These are phyloP conservation scores for Ustilago bromivora DNA, from an alignment of 1,284 basidiomycete genomes.

Conservation along the genomic window DNA sequence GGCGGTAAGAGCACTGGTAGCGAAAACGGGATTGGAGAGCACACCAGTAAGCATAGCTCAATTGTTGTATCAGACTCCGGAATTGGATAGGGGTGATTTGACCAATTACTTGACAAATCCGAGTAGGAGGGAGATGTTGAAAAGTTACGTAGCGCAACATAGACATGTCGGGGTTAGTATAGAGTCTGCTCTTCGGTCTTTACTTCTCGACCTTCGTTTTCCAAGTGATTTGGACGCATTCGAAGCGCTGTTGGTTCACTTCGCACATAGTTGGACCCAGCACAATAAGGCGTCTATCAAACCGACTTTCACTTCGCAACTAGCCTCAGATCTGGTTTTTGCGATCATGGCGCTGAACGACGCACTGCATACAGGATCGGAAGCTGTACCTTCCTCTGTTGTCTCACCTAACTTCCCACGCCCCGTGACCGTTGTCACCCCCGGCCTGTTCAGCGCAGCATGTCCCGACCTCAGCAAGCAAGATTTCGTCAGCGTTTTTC, in stretches of 20 bases:
- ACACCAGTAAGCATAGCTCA: constrained; percentile 77
- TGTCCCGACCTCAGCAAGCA: constrained; percentile 36
- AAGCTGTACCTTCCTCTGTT: constrained; percentile 12
- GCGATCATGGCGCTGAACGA: constrained; percentile 87
- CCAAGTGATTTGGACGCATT: constrained; percentile 79
- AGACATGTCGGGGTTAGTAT: constrained; percentile 84
- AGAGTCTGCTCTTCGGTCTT: constrained; percentile 87
- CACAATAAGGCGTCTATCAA: constrained; percentile 75
- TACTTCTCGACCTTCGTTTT: constrained; percentile 80
- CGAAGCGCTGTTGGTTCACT: constrained; percentile 77
- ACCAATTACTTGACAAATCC: constrained; percentile 81
- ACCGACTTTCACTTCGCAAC: constrained; percentile 68
- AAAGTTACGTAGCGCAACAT: constrained; percentile 87
- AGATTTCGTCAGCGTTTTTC: constrained; percentile 56
- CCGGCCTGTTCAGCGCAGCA: constrained; percentile 51
- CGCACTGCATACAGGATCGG: constrained; percentile 54
- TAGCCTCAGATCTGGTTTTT: constrained; percentile 76
- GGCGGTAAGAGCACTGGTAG: constrained; percentile 63
- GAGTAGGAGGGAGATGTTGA: constrained; percentile 79
- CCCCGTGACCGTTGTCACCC: constrained; percentile 32
- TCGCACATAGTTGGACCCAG: constrained; percentile 88
- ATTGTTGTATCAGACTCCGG: constrained; percentile 84
- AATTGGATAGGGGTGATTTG: constrained; percentile 84
- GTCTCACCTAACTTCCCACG: constrained; percentile 35
- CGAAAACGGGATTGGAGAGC: constrained; percentile 51